These are phyloP conservation scores for Spergularia bocconei DNA, from an alignment of 148 eudicot genomes.

Conservation along the genomic window DNA sequence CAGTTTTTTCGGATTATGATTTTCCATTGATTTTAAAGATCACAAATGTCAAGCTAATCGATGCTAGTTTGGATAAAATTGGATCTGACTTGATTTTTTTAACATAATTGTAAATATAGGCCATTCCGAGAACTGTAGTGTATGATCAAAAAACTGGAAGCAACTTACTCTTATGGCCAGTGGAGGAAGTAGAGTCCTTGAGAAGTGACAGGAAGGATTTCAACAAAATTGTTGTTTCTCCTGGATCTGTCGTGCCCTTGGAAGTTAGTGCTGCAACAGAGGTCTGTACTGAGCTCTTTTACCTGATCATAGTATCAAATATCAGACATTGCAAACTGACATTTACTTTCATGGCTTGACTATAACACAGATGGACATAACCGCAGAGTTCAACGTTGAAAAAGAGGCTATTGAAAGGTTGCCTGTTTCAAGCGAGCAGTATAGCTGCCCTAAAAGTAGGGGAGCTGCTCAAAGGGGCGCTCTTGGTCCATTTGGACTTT, in stretches of 20 bases:
- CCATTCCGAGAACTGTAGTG: conserved; percentile 51
- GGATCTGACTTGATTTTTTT: background rate
- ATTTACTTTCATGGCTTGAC: background rate
- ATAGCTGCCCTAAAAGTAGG: conserved; percentile 41
- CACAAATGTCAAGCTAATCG: background rate
- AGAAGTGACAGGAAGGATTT: conserved; percentile 35
- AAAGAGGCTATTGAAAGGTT: conserved; percentile 35
- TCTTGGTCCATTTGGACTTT: conserved; percentile 70
- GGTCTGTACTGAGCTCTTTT: conserved; percentile 26
- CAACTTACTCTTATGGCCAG: conserved; percentile 60
- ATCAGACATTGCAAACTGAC: background rate
- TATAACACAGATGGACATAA: conserved; percentile 50
- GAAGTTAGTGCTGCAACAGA: conserved; percentile 38
- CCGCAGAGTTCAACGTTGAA: conserved; percentile 58
- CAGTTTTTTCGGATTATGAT: background rate
- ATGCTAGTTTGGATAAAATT: background rate
- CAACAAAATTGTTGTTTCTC: conserved; percentile 30
- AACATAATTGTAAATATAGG: conserved; percentile 10
- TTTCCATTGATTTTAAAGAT: background rate
- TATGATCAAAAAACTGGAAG: conserved; percentile 46
- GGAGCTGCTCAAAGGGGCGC: conserved; percentile 63
- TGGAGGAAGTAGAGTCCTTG: conserved; percentile 52
- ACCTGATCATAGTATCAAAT: background rate
- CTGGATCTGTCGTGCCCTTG: conserved; percentile 55
- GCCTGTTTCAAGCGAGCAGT: conserved; percentile 31